Evolutionary conservation across 345 rosid species (phyloP).

Genomic region (Trapa incisa): DNA sequence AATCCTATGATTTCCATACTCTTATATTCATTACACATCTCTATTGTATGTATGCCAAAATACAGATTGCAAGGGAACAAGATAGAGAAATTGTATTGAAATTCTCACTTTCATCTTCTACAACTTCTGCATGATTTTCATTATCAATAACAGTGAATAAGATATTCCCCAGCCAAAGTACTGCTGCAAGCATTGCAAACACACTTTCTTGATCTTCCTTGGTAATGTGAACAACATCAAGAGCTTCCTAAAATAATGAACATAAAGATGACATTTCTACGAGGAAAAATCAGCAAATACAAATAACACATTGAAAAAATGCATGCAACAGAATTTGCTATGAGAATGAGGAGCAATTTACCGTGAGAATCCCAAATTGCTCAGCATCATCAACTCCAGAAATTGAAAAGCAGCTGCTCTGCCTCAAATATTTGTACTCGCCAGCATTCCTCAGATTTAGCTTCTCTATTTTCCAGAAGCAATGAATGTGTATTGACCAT

Average conservation of each 20-base stretch:
- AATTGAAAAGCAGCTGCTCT: conserved; percentile 73
- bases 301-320: not conserved
- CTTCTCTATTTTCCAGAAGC: conserved; percentile 40
- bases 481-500: not conserved
- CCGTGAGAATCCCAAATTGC: conserved; percentile 55
- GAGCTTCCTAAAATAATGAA: conserved; percentile 63
- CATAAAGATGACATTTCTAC: conserved; percentile 2
- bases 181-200: conserved; percentile 94
- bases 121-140: conserved; percentile 87
- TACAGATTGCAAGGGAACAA: not conserved
- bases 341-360: conserved; percentile 13
- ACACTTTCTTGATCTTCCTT: conserved; percentile 93
- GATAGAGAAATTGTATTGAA: not conserved
- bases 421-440: conserved; percentile 75
- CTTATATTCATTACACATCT: not conserved
- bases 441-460: conserved; percentile 59
- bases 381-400: conserved; percentile 79
- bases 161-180: conserved; percentile 91
- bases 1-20: not conserved
- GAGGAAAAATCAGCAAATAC: not conserved
- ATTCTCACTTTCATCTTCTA: conserved; percentile 70
- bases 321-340: not conserved
- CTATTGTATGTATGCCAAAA: not conserved
- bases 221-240: conserved; percentile 89
- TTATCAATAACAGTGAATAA: conserved; percentile 67